These are phyloP conservation scores for Aotearoamyces nothofagi DNA, from an alignment of 2,329 filamentous ascomycete species.

Conservation along the genomic window DNA sequence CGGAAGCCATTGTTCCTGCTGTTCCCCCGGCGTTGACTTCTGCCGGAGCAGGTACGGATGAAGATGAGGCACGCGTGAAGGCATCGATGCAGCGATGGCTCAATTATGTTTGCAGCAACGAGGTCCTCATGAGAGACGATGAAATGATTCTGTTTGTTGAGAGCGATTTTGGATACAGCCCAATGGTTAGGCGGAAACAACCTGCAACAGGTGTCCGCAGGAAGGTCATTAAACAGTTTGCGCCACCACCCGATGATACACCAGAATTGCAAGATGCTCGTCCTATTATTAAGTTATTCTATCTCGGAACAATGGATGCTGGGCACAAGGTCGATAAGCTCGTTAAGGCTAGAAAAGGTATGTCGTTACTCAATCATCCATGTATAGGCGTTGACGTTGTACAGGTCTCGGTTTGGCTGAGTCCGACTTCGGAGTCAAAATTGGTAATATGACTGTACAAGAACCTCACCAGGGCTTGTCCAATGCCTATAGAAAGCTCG, in stretches of 20 bases:
- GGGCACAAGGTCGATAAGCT: slow-evolving; percentile 92
- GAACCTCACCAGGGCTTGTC: slow-evolving; percentile 79
- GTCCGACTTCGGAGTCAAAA: slow-evolving; percentile 82
- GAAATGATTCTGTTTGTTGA: slow-evolving; percentile 99
- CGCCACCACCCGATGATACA: slow-evolving; percentile 91
- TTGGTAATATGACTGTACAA: slow-evolving; percentile 74
- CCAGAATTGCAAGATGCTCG: slow-evolving; percentile 83
- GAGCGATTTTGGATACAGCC: slow-evolving; percentile 95
- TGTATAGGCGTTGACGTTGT: slow-evolving; percentile 20
- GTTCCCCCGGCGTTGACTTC: slow-evolving; percentile 91
- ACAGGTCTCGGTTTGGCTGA: slow-evolving; percentile 84
- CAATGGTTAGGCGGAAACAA: slow-evolving; percentile 88
- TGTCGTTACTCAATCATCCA: no score
- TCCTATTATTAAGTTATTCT: slow-evolving; percentile 88
- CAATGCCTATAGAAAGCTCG: slow-evolving; percentile 87
- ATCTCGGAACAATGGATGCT: slow-evolving; percentile 89
- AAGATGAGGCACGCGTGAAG: slow-evolving; percentile 85
- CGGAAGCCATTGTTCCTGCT: slow-evolving; percentile 84
- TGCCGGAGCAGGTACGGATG: slow-evolving; percentile 87
- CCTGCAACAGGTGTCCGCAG: slow-evolving; percentile 88
- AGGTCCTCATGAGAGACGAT: slow-evolving; percentile 85
- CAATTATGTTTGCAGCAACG: slow-evolving; percentile 82
- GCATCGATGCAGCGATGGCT: slow-evolving; percentile 85
- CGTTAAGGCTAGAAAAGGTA: slow-evolving; percentile 84
- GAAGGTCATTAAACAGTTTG: slow-evolving; percentile 96